Evolutionary conservation across 768 basidiomycete genomes (phyloP), one percentile per base, ranked within the genome.

Genomic region (Cystofilobasidium bisporidii): DNA sequence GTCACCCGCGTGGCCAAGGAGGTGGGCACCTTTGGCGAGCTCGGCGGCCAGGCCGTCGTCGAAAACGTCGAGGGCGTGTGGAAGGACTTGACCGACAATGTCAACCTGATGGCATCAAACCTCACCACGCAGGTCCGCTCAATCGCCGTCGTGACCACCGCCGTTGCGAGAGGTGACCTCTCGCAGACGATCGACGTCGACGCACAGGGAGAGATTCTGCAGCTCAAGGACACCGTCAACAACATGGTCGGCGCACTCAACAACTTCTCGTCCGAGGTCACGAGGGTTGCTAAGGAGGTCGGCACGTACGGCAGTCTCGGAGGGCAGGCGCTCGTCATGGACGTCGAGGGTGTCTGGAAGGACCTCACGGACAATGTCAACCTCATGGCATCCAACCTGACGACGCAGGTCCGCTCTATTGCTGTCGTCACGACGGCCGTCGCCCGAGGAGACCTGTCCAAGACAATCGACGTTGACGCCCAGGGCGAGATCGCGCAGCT

Each of bases 401-500:
- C 62, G 30, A 63, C 43, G 32, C 62, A 63, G 30, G 62, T 63
- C 22, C 62, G 62, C 45, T 50, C 47, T 3, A 63, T 63, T 17
- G 62, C 62, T 5, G 63, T 53, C 45, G 59, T 67, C 47, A 63
- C 61, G 9, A 63, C 61, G 77, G 94, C 93, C 18, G 92, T 98
- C 40, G 90, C 91, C 1, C 79, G 84, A 63, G 92, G 92, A n/a
- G 91, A 93, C 76, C 78, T 96, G 61, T 83, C 81, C 72, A 86
- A 88, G 74, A 84, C 85, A 30, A 91, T 94, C 74, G 85, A 91
- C 70, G 91, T 94, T 64, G 89, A 93, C 72, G 92, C 91, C 18
- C 87, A 90, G 73, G 92, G 92, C 56, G 93, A 96, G 79, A 92
- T 96, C 84, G 82, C 91, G n/a, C 87, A 88, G 72, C 77, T 88